A percentile compares a stretch with the other conserved stretches of the same genome.
These are phyloP conservation scores for Jimgerdemannia lactiflua DNA, from an alignment of 192 early-diverging fungal genomes.

Conservation along the genomic window DNA sequence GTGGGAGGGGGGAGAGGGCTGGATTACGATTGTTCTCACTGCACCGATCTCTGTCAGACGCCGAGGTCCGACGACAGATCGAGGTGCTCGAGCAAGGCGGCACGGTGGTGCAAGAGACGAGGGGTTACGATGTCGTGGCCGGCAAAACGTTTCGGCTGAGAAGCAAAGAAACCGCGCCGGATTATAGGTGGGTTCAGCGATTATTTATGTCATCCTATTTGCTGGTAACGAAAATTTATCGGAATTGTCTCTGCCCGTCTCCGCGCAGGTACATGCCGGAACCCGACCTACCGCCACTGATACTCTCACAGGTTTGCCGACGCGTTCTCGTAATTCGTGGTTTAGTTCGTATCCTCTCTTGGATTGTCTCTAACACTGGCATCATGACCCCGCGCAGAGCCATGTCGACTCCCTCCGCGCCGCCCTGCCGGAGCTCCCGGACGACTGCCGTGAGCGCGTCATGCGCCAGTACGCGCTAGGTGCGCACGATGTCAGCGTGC, in stretches of 20 bases:
- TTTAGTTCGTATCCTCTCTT: too few species aligned
- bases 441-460: constrained; percentile 54
- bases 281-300: constrained; percentile 61
- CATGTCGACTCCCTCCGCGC: constrained; percentile 42
- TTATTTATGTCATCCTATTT: constrained; percentile 14
- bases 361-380: too few species aligned
- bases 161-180: constrained; percentile 81
- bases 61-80: constrained; percentile 81
- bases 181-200: constrained; percentile 55
- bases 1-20: too few species aligned
- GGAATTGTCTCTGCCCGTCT: constrained; percentile 12
- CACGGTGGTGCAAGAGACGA: constrained; percentile 67
- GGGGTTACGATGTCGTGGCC: constrained; percentile 68
- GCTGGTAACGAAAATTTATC: constrained; percentile 17
- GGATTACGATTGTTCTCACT: too few species aligned
- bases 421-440: constrained; percentile 73
- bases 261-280: constrained; percentile 74
- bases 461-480: constrained; percentile 56
- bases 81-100: constrained; percentile 49
- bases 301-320: constrained; percentile 32
- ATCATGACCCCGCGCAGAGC: constrained; percentile 13
- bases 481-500: constrained; percentile 51
- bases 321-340: neutral
- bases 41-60: constrained; percentile 39
- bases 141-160: constrained; percentile 66